Conservation (phyloP, 306 rosid species). For the Canavalia gladiata region DNA sequence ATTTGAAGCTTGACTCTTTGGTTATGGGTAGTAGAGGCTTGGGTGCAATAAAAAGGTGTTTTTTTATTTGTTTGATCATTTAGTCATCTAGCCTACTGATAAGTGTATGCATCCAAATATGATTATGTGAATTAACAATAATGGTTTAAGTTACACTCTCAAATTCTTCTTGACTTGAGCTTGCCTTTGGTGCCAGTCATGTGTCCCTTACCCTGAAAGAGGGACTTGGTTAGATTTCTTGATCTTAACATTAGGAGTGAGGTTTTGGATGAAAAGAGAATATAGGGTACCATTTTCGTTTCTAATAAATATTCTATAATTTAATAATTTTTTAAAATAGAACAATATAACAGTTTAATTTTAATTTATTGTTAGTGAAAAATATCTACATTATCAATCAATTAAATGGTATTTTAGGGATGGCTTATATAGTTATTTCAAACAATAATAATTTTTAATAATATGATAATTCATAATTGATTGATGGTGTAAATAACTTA, state of each 20-base stretch:
- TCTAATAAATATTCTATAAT: neutral
- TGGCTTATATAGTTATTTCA: too few species aligned
- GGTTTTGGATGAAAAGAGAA: neutral
- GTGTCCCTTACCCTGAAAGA: neutral
- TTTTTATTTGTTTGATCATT: neutral
- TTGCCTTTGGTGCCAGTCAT: neutral
- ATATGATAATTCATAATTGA: too few species aligned
- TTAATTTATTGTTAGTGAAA: too few species aligned
- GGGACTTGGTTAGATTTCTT: constrained; percentile 23
- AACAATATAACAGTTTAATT: too few species aligned
- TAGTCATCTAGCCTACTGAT: neutral
- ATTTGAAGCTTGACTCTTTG: constrained; percentile 61
- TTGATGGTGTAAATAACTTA: too few species aligned
- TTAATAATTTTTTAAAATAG: neutral
- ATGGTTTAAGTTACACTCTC: neutral
- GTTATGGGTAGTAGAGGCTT: constrained; percentile 73
- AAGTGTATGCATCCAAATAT: neutral
- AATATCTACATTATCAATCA: too few species aligned
- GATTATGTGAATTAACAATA: neutral
- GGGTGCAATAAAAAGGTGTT: constrained; percentile 62
- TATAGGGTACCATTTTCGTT: neutral
- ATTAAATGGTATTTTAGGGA: too few species aligned
- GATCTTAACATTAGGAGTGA: neutral
- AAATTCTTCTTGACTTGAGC: neutral
- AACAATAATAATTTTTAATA: too few species aligned